Evolutionary conservation across 148 eudicot species (phyloP).

Genomic region (Cornus florida): DNA sequence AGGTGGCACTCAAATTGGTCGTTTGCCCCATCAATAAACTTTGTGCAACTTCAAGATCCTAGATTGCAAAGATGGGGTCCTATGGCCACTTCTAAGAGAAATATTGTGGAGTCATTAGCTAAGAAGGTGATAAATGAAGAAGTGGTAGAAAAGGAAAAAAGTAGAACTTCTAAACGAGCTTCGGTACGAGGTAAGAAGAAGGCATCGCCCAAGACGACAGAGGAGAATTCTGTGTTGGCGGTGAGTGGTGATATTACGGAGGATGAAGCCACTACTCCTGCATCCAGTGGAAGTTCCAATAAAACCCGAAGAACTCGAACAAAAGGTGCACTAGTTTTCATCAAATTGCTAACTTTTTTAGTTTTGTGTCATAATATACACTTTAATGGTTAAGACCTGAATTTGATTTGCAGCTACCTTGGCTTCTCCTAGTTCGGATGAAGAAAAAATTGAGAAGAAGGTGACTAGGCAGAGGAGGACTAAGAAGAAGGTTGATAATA

Average conservation of each 20-base stretch:
- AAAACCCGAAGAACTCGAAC: constrained; percentile 52
- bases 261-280: constrained; percentile 23
- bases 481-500: constrained; percentile 39
- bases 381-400: background rate
- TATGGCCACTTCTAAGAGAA: constrained; percentile 42
- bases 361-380: background rate
- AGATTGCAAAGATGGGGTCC: constrained; percentile 34
- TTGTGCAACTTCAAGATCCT: constrained; percentile 40
- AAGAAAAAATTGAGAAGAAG: constrained; percentile 46
- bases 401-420: background rate
- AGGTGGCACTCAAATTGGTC: constrained; percentile 53
- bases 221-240: constrained; percentile 22
- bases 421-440: constrained; percentile 13
- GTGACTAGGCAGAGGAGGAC: constrained; percentile 56
- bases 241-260: constrained; percentile 20
- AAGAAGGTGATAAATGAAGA: constrained; percentile 32
- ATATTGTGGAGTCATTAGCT: constrained; percentile 17
- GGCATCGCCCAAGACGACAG: constrained; percentile 22
- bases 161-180: constrained; percentile 31
- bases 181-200: constrained; percentile 43
- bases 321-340: constrained; percentile 42
- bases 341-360: background rate
- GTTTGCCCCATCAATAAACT: constrained; percentile 25
- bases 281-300: constrained; percentile 21
- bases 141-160: constrained; percentile 30